Conservation (phyloP, 129 eudicot genomes). For the Chrysanthemum lavandulifolium region DNA sequence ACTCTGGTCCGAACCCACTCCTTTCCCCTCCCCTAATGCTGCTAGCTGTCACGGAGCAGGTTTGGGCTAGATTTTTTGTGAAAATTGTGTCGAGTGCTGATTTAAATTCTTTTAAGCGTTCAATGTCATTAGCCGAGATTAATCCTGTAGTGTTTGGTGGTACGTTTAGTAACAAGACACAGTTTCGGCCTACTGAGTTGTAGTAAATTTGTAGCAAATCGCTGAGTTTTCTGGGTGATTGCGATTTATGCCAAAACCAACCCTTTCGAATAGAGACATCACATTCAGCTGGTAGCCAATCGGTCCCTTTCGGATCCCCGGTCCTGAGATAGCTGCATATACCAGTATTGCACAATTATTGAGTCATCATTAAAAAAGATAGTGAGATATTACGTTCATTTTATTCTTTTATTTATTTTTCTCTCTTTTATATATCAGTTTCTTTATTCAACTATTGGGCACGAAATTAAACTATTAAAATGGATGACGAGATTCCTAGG, state of each 20-base stretch:
- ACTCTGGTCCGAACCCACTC: slow-evolving; percentile 51
- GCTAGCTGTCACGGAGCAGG: slow-evolving; percentile 47
- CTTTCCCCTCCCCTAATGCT: slow-evolving; percentile 73
- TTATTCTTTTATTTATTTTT: too few relatives aligned
- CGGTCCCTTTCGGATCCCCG: slow-evolving; percentile 77
- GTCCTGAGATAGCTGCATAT: slow-evolving; percentile 67
- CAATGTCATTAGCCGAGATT: slow-evolving; percentile 62
- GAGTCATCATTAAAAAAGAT: background rate
- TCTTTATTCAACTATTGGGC: too few relatives aligned
- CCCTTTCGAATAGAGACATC: slow-evolving; percentile 81
- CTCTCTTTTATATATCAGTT: too few relatives aligned
- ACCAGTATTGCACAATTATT: slow-evolving; percentile 20
- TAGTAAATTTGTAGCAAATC: slow-evolving; percentile 71
- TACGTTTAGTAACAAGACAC: slow-evolving; percentile 72
- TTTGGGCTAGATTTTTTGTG: slow-evolving; percentile 53
- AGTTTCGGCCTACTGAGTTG: slow-evolving; percentile 86
- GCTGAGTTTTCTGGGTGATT: slow-evolving; percentile 59
- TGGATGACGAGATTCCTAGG: background rate
- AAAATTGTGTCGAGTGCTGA: slow-evolving; percentile 57
- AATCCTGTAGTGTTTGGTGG: slow-evolving; percentile 82
- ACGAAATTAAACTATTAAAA: background rate
- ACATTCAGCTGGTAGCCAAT: slow-evolving; percentile 93
- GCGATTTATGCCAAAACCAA: slow-evolving; percentile 95
- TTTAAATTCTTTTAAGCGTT: slow-evolving; percentile 54
- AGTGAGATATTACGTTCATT: background rate